Conservation (phyloP, 192 early-diverging fungal species). For the Rhizophagus prolifer region DNA sequence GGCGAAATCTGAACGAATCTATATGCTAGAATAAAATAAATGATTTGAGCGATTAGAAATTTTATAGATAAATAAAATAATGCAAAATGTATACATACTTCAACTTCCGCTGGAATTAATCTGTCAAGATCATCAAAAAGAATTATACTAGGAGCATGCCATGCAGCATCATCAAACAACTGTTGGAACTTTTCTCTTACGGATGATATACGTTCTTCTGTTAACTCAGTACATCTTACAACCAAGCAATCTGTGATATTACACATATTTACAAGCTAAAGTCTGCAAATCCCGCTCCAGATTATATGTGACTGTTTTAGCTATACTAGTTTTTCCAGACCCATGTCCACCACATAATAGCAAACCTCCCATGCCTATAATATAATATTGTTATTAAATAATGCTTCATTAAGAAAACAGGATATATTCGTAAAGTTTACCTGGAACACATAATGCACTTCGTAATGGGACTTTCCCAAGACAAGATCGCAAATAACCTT, state of each 20-base stretch:
- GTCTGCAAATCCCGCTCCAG: constrained; percentile 42
- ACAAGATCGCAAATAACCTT: constrained; percentile 18
- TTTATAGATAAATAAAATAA: not conserved
- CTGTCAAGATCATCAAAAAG: constrained; percentile 78
- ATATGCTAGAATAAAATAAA: constrained; percentile 43
- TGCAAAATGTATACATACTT: constrained; percentile 42
- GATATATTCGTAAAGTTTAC: constrained; percentile 14
- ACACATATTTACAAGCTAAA: constrained; percentile 48
- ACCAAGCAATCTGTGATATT: constrained; percentile 52
- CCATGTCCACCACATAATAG: constrained; percentile 71
- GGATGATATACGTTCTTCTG: constrained; percentile 55
- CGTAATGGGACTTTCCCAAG: constrained; percentile 12
- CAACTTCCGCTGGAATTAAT: constrained; percentile 70
- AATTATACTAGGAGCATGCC: constrained; percentile 69
- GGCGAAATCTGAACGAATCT: constrained; percentile 62
- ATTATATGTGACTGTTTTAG: constrained; percentile 47
- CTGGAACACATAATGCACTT: constrained; percentile 26
- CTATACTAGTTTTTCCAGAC: constrained; percentile 72
- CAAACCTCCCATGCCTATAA: constrained; percentile 52
- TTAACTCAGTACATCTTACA: constrained; percentile 58
- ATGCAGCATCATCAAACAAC: constrained; percentile 65
- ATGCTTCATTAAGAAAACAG: not conserved
- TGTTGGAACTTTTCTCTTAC: constrained; percentile 60
- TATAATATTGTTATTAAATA: not conserved
- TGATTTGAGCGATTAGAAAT: not conserved